Base-by-base conservation (phyloP, 257 asterid genomes). In the Jasminum sambac region DNA sequence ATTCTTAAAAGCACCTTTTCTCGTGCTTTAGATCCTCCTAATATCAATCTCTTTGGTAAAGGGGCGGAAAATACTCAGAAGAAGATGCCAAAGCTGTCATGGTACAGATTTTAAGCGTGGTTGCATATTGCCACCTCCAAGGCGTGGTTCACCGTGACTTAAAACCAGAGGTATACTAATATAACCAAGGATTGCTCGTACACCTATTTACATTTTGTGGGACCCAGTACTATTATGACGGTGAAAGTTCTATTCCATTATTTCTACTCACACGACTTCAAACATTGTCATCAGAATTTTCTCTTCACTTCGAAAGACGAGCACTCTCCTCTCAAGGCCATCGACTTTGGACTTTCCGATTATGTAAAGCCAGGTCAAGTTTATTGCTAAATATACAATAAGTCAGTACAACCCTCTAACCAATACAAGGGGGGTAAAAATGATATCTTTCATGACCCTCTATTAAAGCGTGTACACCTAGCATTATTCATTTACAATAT, bases 261-360 rank as follows among this genome's bases (percentile, higher is more conserved):
- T 50, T 17, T 50, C 59, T 50, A 39, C 38, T 71, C 71, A 65
- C 71, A 63, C 34, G 48, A 17, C 23, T 73, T 74, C 63, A 21
- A 23, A 52, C n/a, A 25, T 58, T 52, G n/a, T 63, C 63, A 67
- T 42, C 88, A 89, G 96, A 90, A 90, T 69, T 90, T 90, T 70
- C 90, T 90, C 73, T 86, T 81, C 19, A 75, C 82, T 59, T 71
- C 89, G 41, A 76, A 84, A 64, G 89, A 84, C 63, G 90, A 80
- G 78, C 80, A 83, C 69, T 83, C 92, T 65, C 55, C 88, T 26
- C 66, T 90, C 77, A 90, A 88, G 83, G 95, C 92, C 74, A 88
- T 88, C 13, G 96, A 90, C 79, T 90, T 90, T 68, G 96, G 96
- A 64, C 95, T 90, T 64, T 90, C 96, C 17, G 95, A 90, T 78